Conservation (phyloP, 2,329 filamentous ascomycete species). For the Penicillium hesseltinei region DNA sequence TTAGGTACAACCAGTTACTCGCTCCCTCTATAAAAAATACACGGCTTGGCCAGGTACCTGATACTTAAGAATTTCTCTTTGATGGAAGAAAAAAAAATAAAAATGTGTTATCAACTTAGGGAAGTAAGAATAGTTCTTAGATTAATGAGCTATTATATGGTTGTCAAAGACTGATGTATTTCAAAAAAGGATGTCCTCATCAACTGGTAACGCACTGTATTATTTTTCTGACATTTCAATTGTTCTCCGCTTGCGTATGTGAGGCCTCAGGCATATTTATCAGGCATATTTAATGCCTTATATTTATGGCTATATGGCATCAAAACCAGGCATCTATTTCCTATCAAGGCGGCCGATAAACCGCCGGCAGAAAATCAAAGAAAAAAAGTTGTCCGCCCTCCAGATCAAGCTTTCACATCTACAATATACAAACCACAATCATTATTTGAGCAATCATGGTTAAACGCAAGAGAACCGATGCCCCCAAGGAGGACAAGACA, state of each 20-base stretch:
- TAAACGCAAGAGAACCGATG: constrained; percentile 47
- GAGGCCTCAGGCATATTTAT: constrained; percentile 11
- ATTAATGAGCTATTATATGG: constrained; percentile 1
- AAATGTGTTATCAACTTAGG: background rate
- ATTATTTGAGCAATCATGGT: constrained; percentile 33
- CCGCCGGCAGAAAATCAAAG: constrained; percentile 22
- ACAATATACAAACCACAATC: background rate
- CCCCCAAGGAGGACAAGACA: constrained; percentile 26
- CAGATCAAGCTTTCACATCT: constrained; percentile 2
- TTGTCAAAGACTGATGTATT: background rate
- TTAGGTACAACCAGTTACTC: constrained; percentile 14
- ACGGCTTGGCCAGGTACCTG: constrained; percentile 10
- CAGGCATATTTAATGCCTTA: constrained; percentile 6
- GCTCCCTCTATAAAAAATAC: constrained; percentile 10
- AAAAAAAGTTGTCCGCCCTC: constrained; percentile 18
- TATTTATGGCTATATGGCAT: constrained; percentile 6
- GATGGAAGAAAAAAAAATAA: background rate
- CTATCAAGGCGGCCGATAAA: constrained; percentile 23
- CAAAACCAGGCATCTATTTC: constrained; percentile 3
- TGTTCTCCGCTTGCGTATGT: constrained; percentile 10
- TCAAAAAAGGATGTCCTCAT: constrained; percentile 2
- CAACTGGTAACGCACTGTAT: constrained; percentile 16
- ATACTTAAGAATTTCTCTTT: constrained; percentile 7
- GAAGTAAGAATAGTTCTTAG: background rate
- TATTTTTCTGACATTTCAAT: constrained; percentile 11